Evolutionary conservation across 148 eudicot species (phyloP), one percentile per base, ranked within the genome.

Genomic region (Spergularia bocconei): DNA sequence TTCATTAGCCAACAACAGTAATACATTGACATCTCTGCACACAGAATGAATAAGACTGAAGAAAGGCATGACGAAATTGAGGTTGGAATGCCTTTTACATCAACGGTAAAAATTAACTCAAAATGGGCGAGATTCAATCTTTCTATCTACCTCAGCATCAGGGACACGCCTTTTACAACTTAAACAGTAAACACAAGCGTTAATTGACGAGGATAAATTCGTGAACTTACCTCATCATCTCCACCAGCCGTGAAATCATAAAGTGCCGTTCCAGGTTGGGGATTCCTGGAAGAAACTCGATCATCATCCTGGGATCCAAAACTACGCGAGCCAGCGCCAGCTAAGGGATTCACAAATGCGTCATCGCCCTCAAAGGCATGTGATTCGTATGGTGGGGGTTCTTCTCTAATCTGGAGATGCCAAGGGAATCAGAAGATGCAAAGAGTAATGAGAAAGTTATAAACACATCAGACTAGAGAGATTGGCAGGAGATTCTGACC

Each of bases 161-260:
- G 10, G 15, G 12, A 63, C 33, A 63, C 13, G 36, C n/a, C 44
- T 65, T 65, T 39, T 39, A 39, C 17, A 65, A 39, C 12, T 38
- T 7, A 39, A 63, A 39, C 14, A 48, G 53, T 39, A 66, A 55
- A 39, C 5, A 56, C 12, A 72, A 61, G 33, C 52, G 59, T 29
- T 7, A 25, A 53, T 69, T 14, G 44, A 11, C 7, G 39, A 75
- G 7, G 19, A 51, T 50, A 64, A 47, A 55, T 69, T 20, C 44
- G 21, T 73, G 15, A 50, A 75, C 71, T 75, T 77, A 95, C 98
- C 96, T 95, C 98, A 76, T 95, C 98, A 77, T 95, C 98, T 70
- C 98, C 98, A 75, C 98, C 98, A 70, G 98, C 97, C 73, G 93
- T 90, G 86, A 95, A 95, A 78, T 95, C 98, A 80, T 95, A 95